Evolutionary conservation across 148 eudicot genomes (phyloP).

Genomic region (Spergularia marina): DNA sequence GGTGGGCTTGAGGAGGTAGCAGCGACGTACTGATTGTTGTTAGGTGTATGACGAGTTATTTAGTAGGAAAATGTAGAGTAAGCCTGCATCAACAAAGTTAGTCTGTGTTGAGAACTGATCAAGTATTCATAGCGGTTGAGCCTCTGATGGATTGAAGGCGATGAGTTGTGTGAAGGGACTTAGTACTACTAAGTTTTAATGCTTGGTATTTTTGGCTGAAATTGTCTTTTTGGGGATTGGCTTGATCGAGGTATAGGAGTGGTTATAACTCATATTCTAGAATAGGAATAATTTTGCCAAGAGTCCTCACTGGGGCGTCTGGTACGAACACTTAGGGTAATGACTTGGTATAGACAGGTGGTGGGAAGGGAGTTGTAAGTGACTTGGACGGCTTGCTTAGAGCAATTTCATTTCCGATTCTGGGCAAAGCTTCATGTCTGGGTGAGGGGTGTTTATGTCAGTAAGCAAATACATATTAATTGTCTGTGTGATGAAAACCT

Average conservation of each 20-base stretch:
- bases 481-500: no score
- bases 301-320: no score
- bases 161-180: not conserved
- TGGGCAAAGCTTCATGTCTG: not conserved
- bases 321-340: no score
- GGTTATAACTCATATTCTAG: not conserved
- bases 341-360: not conserved
- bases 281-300: not conserved
- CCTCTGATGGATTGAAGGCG: not conserved
- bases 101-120: no score
- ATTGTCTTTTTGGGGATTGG: not conserved
- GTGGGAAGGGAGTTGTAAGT: not conserved
- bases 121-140: no score
- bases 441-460: not conserved
- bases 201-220: not conserved
- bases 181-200: not conserved
- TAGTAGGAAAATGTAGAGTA: not conserved
- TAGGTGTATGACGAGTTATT: not conserved
- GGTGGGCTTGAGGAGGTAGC: not conserved
- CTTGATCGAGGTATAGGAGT: not conserved
- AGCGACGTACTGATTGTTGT: not conserved
- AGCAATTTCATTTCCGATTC: not conserved
- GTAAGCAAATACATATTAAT: not conserved
- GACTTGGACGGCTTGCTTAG: not conserved
- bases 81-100: not conserved